Base-by-base conservation (phyloP, 169 alveolate genomes). In the Toxoplasma gondii region DNA sequence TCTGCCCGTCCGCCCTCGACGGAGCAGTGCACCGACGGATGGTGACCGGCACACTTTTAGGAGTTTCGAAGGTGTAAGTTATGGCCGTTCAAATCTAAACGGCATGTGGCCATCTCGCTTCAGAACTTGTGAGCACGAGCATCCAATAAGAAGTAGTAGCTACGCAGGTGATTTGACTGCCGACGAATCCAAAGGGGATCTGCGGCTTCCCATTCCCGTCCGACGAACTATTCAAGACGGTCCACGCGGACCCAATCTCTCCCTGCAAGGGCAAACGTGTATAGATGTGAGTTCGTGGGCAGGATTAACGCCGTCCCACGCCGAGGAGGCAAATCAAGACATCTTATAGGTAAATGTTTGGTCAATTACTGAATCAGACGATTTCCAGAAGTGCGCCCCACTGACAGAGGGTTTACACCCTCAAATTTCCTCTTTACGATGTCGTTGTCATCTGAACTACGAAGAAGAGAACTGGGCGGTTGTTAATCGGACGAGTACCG, bases 191-290 rank as follows among this genome's bases (percentile, higher is more conserved):
- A 44, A 82, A 45, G 67, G 38, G 24, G 90, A 45, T 2, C 36
- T 82, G 90, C 34, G 90, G 31, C 90, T 82, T 49, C 90, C 90
- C 2, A 82, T 82, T 31, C 90, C 90, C 4, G 67, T 82, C 67
- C 39, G 90, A n/a, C 90, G 90, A 39, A 82, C 90, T 24, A 82
- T 82, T 31, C 90, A 44, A 44, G 90, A 82, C 38, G 90, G 90
- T 31, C 67, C 67, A 0, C 90, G 90, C 41, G 90, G 90, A 38
- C 90, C 90, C 54, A 82, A 22, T 22, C 67, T 41, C 41, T 82
- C 67, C 58, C 31, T 34, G 44, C 45, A 78, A 78, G 90, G 70
- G 7, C 38, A 10, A 0, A 82, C 24, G 12, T 12, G 24, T n/a
- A 82, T 82, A 27, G 67, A 10, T 36, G 90, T 82, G 17, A 24